Base-by-base conservation (phyloP, 345 rosid species). In the Pistacia vera region DNA sequence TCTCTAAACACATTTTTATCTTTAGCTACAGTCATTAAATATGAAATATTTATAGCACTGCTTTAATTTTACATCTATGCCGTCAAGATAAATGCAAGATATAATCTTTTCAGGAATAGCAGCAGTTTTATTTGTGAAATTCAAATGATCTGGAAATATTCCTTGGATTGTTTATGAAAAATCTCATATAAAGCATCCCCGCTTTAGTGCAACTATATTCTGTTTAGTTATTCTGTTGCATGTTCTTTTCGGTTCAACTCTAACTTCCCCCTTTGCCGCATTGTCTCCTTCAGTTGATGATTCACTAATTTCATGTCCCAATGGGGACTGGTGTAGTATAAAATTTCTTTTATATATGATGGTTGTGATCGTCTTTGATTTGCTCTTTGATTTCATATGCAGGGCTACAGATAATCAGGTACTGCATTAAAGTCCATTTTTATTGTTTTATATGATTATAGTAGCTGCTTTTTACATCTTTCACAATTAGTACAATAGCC, bases 401-500 rank as follows among this genome's bases (percentile, higher is more conserved):
- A 93, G 99, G 97, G 99, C 99, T 72, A 84, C 76, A 11, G 99
- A 96, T 85, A 93, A 88, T 84, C 98, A 93, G 95, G 98, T 93
- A 86, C 61, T 16, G 25, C 49, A 12, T 20, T 20, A 36, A 30
- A 67, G 17, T 13, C 57, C 52, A 66, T 4, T 11, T 14, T 48
- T 57, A 17, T 73, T 33, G 22, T 78, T 70, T 59, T 74, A 13
- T 20, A 14, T 28, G 14, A 55, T n/a, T 64, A 44, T 63, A n/a
- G 9, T 57, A 28, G 48, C 12, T 13, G 25, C 38, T 63, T 63
- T 46, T 46, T 25, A 36, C 38, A 17, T 22, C 44, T 57, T 36
- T 38, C 11, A 17, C 20, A 72, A 4, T 63, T 18, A 25, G 36
- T 46, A 10, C 59, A 13, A 62, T 20, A 18, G 56, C 20, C 17